phyloP scores from a whole-genome alignment of 2,329 filamentous ascomycete species.

The Trichoderma gracile region DNA sequence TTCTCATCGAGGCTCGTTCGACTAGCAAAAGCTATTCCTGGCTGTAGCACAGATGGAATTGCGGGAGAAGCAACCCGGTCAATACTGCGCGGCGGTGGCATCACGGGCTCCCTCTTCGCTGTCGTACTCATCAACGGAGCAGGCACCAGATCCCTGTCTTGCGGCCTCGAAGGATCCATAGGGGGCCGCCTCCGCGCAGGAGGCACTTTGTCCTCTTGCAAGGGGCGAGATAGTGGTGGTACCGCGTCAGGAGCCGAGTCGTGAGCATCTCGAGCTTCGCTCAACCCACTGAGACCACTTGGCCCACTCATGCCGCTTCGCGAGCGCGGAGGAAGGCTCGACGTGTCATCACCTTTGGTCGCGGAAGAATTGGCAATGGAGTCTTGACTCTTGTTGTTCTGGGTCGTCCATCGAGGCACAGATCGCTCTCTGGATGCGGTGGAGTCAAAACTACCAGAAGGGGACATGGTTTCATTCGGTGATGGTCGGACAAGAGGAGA shows the following conservation, averaged over 20 bases:
- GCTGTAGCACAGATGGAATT: constrained; percentile 32
- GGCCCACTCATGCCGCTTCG: constrained; percentile 51
- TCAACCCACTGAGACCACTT: constrained; percentile 43
- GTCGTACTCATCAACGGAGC: constrained; percentile 58
- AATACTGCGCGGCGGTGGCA: constrained; percentile 54
- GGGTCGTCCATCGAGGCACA: constrained; percentile 49
- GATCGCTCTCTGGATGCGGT: constrained; percentile 42
- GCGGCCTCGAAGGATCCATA: constrained; percentile 61
- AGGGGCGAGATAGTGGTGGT: constrained; percentile 28
- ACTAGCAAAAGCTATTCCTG: constrained; percentile 33
- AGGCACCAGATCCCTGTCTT: constrained; percentile 58
- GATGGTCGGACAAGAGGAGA: constrained; percentile 38
- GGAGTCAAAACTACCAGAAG: constrained; percentile 55
- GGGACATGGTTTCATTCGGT: constrained; percentile 49
- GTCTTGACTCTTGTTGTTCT: constrained; percentile 59
- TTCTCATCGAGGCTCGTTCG: constrained; percentile 41
- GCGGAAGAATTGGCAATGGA: constrained; percentile 52
- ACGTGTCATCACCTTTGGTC: constrained; percentile 53
- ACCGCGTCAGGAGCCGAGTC: constrained; percentile 28
- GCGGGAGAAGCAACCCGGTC: constrained; percentile 51
- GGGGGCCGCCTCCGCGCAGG: constrained; percentile 67
- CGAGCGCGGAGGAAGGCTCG: constrained; percentile 54
- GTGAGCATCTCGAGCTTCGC: constrained; percentile 28
- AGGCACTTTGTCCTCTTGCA: constrained; percentile 48
- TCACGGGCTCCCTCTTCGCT: constrained; percentile 47